Evolutionary conservation across 352 stramenopile genomes (phyloP), one percentile per base, ranked within the genome.

Genomic region (Phytophthora kernoviae): DNA sequence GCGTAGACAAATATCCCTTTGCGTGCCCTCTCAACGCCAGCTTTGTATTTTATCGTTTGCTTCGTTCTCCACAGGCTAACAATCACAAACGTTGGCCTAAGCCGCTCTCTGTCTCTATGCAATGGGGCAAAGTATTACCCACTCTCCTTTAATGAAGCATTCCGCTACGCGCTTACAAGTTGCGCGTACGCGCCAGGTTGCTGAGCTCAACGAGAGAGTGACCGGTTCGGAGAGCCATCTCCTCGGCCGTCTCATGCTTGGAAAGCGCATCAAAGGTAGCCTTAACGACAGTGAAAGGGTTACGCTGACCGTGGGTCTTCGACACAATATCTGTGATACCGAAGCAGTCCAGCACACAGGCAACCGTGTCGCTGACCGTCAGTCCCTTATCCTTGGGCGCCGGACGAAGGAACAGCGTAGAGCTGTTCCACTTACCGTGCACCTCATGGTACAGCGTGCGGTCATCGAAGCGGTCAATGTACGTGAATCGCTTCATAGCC

Each of bases 371-470:
- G 40, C 82, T 92, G 11, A 93, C 84, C 15, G 79, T 91, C 18
- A 88, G 67, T 20, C 84, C 84, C 62, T 90, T 89, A 58, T 79
- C 82, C 57, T 82, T 79, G 10, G 82, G 79, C 40, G 82, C 65
- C 47, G 92, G 85, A 37, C 91, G 77, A 27, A 98, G 72, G 51
- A 94, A 89, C 8, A 98, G 84, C 62, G 87, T 96, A 71, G 90
- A 98, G 48, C 85, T 97, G 79, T 99, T 99, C 82, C 97, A 97
- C 71, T 96, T 97, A 65, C 96, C 96, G 21, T 81, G 80, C 59
- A 98, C 78, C 67, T 98, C 94, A 61, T 97, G 84, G 59, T 84
- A 97, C 37, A 99, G 75, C 49, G 88, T 95, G 49, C 78, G 76
- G 56, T 96, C 79, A 54, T 97, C 80, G 71, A 98, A 98, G 51